Conservation (phyloP, 139 green algal species). For the Chlamydomonas applanata region DNA sequence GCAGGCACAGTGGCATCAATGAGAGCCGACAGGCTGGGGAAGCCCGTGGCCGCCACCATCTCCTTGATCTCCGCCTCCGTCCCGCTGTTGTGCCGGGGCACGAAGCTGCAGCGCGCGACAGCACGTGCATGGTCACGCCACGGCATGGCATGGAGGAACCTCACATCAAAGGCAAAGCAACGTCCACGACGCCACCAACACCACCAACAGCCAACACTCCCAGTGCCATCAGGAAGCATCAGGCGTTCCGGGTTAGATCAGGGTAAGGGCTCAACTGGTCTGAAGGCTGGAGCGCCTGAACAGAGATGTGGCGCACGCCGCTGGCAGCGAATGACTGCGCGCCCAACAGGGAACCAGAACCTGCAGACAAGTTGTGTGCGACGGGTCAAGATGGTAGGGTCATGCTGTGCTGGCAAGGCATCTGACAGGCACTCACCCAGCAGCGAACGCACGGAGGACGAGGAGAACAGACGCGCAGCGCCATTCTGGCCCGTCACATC, state of each 20-base stretch:
- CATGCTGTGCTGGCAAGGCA: background rate
- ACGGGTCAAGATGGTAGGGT: background rate
- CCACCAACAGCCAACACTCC: background rate
- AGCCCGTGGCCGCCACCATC: constrained; percentile 87
- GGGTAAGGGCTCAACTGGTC: constrained; percentile 59
- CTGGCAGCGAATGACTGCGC: constrained; percentile 23
- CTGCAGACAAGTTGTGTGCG: background rate
- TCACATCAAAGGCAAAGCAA: background rate
- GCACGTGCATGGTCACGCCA: background rate
- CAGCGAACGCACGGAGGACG: background rate
- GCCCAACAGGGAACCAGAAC: background rate
- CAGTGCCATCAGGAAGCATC: background rate
- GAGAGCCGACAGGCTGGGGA: constrained; percentile 81
- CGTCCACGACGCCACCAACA: background rate
- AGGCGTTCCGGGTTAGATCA: background rate
- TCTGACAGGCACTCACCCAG: background rate
- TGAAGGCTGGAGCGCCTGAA: constrained; percentile 69
- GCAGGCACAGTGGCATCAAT: constrained; percentile 93
- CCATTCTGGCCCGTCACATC: constrained; percentile 16
- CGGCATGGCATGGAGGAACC: background rate
- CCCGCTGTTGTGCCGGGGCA: constrained; percentile 92
- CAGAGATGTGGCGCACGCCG: constrained; percentile 64
- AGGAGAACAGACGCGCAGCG: constrained; percentile 7
- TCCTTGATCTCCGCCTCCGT: constrained; percentile 67
- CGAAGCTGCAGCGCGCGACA: constrained; percentile 73